phyloP scores from a whole-genome alignment of 768 basidiomycete species.

The Suillus hirtellus region DNA sequence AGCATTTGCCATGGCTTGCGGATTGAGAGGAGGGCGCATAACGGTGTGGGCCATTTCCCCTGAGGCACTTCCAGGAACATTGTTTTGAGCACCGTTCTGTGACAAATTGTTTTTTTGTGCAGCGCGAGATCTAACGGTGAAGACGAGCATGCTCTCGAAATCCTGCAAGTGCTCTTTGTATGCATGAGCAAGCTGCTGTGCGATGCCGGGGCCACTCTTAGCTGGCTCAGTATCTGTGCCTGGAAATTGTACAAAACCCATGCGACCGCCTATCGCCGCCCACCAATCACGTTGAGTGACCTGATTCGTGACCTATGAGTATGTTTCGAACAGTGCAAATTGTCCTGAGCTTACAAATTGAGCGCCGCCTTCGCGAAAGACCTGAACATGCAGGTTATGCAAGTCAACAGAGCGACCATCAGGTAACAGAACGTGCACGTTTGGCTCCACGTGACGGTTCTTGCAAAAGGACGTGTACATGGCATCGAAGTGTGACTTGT shows the following conservation, averaged over 20 bases:
- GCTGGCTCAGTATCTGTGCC: constrained; percentile 60
- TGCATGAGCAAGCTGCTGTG: constrained; percentile 56
- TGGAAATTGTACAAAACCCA: constrained; percentile 68
- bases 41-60: background rate
- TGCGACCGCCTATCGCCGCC: constrained; percentile 64
- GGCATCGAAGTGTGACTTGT: constrained; percentile 52
- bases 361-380: constrained; percentile 59
- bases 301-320: constrained; percentile 34
- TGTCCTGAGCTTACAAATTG: constrained; percentile 40
- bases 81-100: constrained; percentile 17
- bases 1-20: constrained; percentile 44
- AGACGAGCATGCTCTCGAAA: constrained; percentile 59
- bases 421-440: constrained; percentile 43
- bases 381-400: constrained; percentile 55
- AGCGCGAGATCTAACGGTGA: constrained; percentile 34
- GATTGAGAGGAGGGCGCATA: constrained; percentile 14
- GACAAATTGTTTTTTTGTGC: constrained; percentile 18
- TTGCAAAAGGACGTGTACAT: constrained; percentile 51
- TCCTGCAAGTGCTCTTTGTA: constrained; percentile 57
- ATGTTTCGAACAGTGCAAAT: constrained; percentile 7
- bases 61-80: constrained; percentile 12
- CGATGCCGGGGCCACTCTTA: constrained; percentile 61
- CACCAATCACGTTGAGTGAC: constrained; percentile 58
- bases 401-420: constrained; percentile 63
- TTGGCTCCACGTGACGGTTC: constrained; percentile 41